phyloP scores from a whole-genome alignment of 2,329 filamentous ascomycete genomes.

The Emmonsiellopsis sp. region DNA sequence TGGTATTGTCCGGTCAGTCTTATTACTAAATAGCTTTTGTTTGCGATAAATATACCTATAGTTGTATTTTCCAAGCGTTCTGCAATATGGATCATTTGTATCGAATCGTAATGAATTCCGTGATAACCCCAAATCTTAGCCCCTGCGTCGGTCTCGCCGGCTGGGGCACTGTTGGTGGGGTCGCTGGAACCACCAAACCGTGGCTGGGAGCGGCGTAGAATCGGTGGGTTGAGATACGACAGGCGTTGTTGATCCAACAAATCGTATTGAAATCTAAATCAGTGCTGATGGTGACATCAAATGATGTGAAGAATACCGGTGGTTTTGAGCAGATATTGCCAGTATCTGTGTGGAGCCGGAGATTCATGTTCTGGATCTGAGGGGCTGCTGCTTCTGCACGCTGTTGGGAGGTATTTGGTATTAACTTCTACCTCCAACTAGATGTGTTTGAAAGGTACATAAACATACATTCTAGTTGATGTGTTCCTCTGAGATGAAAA shows the following conservation, averaged over 20 bases:
- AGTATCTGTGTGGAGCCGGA: conserved; percentile 63
- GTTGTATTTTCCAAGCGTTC: too few relatives aligned
- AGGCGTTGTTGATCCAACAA: conserved; percentile 74
- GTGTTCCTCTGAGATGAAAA: conserved; percentile 66
- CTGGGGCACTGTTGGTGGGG: too few relatives aligned
- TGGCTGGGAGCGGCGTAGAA: conserved; percentile 86
- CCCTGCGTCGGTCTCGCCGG: too few relatives aligned
- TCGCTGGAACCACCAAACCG: conserved; percentile 45
- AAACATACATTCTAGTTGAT: conserved; percentile 61
- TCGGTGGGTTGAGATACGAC: conserved; percentile 64
- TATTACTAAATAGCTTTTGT: too few relatives aligned
- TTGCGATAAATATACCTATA: too few relatives aligned
- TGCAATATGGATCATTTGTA: too few relatives aligned
- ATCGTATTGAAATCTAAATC: conserved; percentile 70
- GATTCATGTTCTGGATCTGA: conserved; percentile 80
- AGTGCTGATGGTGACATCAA: conserved; percentile 82
- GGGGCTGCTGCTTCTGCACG: conserved; percentile 70
- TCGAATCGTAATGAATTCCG: too few relatives aligned
- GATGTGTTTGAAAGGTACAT: neutral
- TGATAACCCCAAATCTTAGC: too few relatives aligned
- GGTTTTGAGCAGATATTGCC: conserved; percentile 58
- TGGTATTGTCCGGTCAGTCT: too few relatives aligned
- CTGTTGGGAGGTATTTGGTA: conserved; percentile 24
- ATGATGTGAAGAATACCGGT: conserved; percentile 65
- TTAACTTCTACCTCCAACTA: neutral